phyloP scores from a whole-genome alignment of 208 protist species.

The Perkinsela sp. region DNA sequence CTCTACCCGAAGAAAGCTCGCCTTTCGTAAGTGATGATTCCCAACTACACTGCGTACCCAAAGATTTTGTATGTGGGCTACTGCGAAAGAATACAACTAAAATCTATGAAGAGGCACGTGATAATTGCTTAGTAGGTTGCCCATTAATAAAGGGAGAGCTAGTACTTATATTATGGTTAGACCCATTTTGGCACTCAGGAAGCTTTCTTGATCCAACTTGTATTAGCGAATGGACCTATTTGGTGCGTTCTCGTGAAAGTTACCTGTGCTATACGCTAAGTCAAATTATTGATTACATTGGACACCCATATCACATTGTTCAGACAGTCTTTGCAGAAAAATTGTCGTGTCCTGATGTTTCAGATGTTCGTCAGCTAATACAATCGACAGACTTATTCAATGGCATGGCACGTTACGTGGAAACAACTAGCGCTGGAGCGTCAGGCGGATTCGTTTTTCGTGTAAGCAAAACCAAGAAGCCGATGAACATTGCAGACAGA shows the following conservation, averaged over 20 bases:
- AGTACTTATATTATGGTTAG: background rate
- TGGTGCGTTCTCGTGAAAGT: background rate
- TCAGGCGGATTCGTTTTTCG: background rate
- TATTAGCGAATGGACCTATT: background rate
- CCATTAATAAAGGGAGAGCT: background rate
- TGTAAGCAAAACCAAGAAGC: background rate
- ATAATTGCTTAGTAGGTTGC: background rate
- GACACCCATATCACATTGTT: background rate
- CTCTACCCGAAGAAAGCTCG: too few relatives aligned
- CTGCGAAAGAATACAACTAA: background rate
- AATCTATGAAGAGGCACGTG: background rate
- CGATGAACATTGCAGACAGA: background rate
- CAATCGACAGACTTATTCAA: background rate
- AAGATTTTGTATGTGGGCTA: background rate
- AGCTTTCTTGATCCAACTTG: background rate
- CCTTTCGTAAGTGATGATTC: too few relatives aligned
- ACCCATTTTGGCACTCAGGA: background rate
- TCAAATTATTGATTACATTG: background rate
- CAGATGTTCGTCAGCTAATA: background rate
- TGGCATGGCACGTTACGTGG: background rate
- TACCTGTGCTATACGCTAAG: background rate
- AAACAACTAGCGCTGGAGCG: background rate
- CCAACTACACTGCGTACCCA: background rate
- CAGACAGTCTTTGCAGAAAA: background rate
- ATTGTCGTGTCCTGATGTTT: background rate